A percentile compares a stretch with the other conserved stretches of the same genome.
phyloP scores from a whole-genome alignment of 2,329 filamentous ascomycete genomes.

The Fusarium poae region DNA sequence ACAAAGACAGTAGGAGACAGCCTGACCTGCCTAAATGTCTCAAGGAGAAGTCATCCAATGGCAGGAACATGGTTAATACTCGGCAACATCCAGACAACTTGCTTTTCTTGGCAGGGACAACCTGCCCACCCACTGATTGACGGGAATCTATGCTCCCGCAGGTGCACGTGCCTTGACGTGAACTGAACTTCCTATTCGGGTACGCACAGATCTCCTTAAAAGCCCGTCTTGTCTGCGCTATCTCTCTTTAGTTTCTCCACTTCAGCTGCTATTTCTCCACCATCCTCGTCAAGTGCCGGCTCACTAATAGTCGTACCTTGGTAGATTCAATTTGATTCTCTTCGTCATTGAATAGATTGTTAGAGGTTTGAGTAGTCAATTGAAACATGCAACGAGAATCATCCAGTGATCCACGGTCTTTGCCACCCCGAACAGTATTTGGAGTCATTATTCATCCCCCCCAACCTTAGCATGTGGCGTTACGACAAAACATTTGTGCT shows the following conservation, averaged over 20 bases:
- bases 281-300: conserved; percentile 27
- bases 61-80: background rate
- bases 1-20: background rate
- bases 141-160: conserved; percentile 44
- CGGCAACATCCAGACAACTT: conserved; percentile 15
- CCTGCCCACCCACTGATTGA: conserved; percentile 15
- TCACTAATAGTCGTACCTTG: conserved; percentile 16
- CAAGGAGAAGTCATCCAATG: background rate
- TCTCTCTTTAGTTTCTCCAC: conserved; percentile 31
- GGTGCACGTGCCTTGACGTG: conserved; percentile 41
- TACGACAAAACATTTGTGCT: background rate
- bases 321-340: background rate
- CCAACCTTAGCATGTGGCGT: background rate
- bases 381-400: background rate
- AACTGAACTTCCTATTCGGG: conserved; percentile 35
- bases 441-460: background rate
- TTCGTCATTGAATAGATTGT: background rate
- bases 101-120: conserved; percentile 38
- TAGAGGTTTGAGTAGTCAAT: background rate
- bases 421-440: background rate
- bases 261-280: conserved; percentile 23
- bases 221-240: conserved; percentile 24
- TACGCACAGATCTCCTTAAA: conserved; percentile 32
- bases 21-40: background rate
- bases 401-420: background rate